phyloP scores from a whole-genome alignment of 129 eudicot genomes.

The Oenanthe sinensis region DNA sequence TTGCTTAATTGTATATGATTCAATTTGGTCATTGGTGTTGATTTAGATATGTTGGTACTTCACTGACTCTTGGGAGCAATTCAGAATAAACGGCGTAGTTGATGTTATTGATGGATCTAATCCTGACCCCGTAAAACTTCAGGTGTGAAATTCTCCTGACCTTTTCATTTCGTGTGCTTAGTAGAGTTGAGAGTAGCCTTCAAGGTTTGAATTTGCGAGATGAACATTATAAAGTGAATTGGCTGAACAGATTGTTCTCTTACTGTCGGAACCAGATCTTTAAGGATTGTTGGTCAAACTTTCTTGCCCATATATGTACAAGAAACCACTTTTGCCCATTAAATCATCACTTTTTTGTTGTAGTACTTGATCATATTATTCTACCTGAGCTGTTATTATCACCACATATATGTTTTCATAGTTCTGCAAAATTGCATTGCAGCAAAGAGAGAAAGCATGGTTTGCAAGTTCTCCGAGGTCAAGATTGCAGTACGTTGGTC shows the following conservation, averaged over 20 bases:
- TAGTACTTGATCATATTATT: not conserved
- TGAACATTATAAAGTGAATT: not conserved
- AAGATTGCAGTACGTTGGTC: constrained; percentile 71
- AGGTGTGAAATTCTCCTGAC: constrained; percentile 32
- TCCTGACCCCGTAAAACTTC: constrained; percentile 63
- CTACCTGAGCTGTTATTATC: not conserved
- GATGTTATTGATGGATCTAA: constrained; percentile 77
- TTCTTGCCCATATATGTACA: not conserved
- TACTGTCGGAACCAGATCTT: not conserved
- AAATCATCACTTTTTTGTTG: not conserved
- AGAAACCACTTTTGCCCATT: not conserved
- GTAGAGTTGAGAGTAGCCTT: not conserved
- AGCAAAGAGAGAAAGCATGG: constrained; percentile 95
- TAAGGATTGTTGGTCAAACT: not conserved
- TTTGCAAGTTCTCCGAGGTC: constrained; percentile 79
- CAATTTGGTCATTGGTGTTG: constrained; percentile 1
- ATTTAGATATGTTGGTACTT: constrained; percentile 90
- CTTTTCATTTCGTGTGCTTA: not conserved
- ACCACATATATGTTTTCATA: not conserved
- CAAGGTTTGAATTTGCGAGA: not conserved
- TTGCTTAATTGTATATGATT: not conserved
- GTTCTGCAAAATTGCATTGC: constrained; percentile 14
- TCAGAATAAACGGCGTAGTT: constrained; percentile 64
- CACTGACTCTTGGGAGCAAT: constrained; percentile 91
- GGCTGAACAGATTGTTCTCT: not conserved